These are phyloP conservation scores for Perilla frutescens DNA, from an alignment of 257 asterid species.

Conservation along the genomic window DNA sequence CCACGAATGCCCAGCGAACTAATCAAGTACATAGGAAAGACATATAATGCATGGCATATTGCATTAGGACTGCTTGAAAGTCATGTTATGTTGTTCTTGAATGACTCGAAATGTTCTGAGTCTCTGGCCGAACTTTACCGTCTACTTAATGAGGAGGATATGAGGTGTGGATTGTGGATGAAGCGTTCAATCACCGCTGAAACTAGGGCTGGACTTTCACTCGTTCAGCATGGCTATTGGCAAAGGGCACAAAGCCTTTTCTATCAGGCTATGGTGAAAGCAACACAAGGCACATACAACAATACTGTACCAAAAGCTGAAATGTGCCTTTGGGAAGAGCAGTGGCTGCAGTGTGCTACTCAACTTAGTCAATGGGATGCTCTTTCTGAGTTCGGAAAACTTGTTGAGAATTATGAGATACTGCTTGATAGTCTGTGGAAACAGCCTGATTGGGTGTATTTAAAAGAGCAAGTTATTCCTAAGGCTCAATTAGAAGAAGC, in stretches of 20 bases:
- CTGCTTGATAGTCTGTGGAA: conserved; percentile 97
- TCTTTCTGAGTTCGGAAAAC: conserved; percentile 91
- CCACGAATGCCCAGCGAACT: conserved; percentile 99
- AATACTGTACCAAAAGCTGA: conserved; percentile 98
- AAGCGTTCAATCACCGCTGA: conserved; percentile 90
- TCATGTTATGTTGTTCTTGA: conserved; percentile 92
- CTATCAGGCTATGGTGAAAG: conserved; percentile 98
- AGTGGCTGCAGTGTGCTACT: conserved; percentile 94
- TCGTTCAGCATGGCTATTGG: conserved; percentile 99
- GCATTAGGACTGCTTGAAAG: conserved; percentile 92
- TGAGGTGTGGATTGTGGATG: conserved; percentile 99
- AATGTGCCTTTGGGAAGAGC: conserved; percentile 99
- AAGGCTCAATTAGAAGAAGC: conserved; percentile 99
- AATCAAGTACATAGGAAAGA: conserved; percentile 94
- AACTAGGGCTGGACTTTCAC: conserved; percentile 96
- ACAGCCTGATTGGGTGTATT: conserved; percentile 96
- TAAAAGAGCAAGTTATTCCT: conserved; percentile 91
- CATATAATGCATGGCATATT: conserved; percentile 98
- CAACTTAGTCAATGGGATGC: conserved; percentile 99
- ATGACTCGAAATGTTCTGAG: conserved; percentile 93
- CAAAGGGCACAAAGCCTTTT: conserved; percentile 95
- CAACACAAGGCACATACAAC: conserved; percentile 98
- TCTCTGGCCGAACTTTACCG: conserved; percentile 99
- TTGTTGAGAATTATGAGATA: conserved; percentile 91
- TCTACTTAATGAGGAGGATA: conserved; percentile 94